Evolutionary conservation across 2,329 filamentous ascomycete species (phyloP), one percentile per base, ranked within the genome.

Genomic region (Penicillium occitanis): DNA sequence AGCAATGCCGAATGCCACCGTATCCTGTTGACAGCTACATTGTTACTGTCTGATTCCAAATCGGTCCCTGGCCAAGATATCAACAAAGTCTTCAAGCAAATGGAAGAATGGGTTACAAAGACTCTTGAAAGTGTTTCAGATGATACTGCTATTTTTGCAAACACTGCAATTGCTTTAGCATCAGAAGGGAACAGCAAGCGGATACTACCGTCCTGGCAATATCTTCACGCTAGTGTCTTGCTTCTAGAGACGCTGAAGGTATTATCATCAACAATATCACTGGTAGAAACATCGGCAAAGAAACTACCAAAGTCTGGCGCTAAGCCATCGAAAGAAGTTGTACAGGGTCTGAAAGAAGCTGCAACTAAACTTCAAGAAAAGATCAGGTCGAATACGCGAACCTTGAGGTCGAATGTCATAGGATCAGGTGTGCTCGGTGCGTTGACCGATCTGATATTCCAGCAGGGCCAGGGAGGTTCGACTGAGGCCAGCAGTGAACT

Each of bases 211-310:
- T 76, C 76, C 3, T 82, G 80, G 80, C 70, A 74, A 65, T 80
- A 77, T 66, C 71, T 82, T 58, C 80, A 82, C 67, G 63, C 62
- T 17, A 72, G 73, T 58, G 76, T 79, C 67, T 74, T 73, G 14
- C 69, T 77, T 17, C 73, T 82, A 19, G 80, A 82, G 63, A 77
- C 77, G 1, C 67, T 81, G 37, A 80, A 80, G 68, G 77, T 77
- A 5, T 59, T 79, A 22, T 75, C 73, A 7, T 73, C 75, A 46
- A 71, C 81, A 37, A 62, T 74, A 60, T 69, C 71, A 1, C 61
- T 76, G 22, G 60, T 61, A 8, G 61, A 66, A 35, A 51, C 55
- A 30, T 72, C 73, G 25, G 70, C 71, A n/a, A 75, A 71, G 46
- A 79, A 77, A 68, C 68, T 71, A 1, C 63, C 70, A 1, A 79